Percentiles rank a stretch among this genome's conserved stretches.
Conservation (phyloP, 2,329 filamentous ascomycete genomes). For the Fusarium miscanthi region DNA sequence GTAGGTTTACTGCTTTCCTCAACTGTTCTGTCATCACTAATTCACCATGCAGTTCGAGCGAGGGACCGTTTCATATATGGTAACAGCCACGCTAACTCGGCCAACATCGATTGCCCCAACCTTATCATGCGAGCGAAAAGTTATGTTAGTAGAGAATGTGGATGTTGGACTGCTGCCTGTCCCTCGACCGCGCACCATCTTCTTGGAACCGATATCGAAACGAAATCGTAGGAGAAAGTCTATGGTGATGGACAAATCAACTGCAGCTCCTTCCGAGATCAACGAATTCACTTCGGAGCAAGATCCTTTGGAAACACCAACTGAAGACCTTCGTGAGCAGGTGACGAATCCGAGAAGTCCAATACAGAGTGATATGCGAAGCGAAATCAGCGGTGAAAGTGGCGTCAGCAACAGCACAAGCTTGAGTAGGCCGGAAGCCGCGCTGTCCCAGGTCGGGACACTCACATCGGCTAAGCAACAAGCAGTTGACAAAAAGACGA, state of each 20-base stretch:
- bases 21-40: constrained; percentile 14
- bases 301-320: constrained; percentile 54
- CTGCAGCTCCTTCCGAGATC: constrained; percentile 56
- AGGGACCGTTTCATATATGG: constrained; percentile 90
- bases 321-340: constrained; percentile 53
- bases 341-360: constrained; percentile 55
- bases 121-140: constrained; percentile 81
- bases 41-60: constrained; percentile 80
- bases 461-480: constrained; percentile 54
- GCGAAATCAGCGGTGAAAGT: constrained; percentile 78
- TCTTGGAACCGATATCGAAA: constrained; percentile 86
- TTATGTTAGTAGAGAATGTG: constrained; percentile 83
- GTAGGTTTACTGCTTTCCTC: constrained; percentile 64
- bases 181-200: constrained; percentile 85
- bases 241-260: constrained; percentile 56
- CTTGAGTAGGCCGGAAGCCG: constrained; percentile 62
- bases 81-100: constrained; percentile 89
- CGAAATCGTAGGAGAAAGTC: constrained; percentile 72
- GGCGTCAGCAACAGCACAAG: constrained; percentile 73
- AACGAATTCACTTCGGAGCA: constrained; percentile 51
- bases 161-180: constrained; percentile 81
- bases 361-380: constrained; percentile 67
- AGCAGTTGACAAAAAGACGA: constrained; percentile 75
- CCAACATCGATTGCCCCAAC: constrained; percentile 88
- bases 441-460: constrained; percentile 49